phyloP scores from a whole-genome alignment of 129 eudicot genomes.

The Saposhnikovia divaricata region DNA sequence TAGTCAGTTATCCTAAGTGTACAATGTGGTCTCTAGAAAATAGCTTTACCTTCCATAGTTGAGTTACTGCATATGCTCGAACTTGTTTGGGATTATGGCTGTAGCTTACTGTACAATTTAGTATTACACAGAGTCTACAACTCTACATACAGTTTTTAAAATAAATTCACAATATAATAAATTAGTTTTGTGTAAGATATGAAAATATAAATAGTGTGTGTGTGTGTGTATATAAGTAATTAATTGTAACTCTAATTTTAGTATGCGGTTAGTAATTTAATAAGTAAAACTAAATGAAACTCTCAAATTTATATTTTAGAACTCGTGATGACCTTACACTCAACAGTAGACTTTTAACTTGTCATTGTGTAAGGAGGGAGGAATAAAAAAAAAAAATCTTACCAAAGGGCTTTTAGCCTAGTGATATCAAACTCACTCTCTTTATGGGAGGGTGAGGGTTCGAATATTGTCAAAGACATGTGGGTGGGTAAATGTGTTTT shows the following conservation, averaged over 20 bases:
- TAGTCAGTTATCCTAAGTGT: neutral
- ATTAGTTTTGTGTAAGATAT: no score
- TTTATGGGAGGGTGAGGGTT: neutral
- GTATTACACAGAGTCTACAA: neutral
- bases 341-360: neutral
- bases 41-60: neutral
- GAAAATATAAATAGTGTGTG: no score
- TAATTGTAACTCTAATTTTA: neutral
- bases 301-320: neutral
- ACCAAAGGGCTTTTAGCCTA: neutral
- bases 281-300: no score
- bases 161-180: no score
- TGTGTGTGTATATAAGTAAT: no score
- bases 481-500: neutral
- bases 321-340: neutral
- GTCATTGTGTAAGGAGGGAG: neutral
- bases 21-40: neutral
- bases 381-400: neutral
- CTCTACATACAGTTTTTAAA: neutral
- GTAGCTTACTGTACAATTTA: neutral
- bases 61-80: neutral
- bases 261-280: neutral
- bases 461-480: neutral
- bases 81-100: no score
- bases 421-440: neutral